A percentile compares a stretch with the other conserved stretches of the same genome.
These are phyloP conservation scores for Penicillium sp. DNA, from an alignment of 2,329 filamentous ascomycete genomes.

Conservation along the genomic window DNA sequence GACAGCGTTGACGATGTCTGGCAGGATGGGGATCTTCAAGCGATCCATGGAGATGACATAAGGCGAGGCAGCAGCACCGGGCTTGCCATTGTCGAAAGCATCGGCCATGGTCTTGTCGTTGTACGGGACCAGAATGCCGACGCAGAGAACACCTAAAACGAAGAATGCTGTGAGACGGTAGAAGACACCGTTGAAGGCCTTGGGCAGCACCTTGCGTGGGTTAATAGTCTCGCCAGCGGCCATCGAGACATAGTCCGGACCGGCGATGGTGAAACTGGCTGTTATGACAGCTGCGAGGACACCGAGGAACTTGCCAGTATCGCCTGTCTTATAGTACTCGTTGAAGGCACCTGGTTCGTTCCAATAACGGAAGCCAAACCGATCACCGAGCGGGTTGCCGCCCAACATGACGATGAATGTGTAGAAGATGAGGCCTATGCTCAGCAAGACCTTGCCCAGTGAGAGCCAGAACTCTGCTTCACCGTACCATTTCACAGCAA, in stretches of 20 bases:
- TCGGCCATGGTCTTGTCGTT: conserved; percentile 60
- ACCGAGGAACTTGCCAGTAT: conserved; percentile 69
- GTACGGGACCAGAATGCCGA: conserved; percentile 70
- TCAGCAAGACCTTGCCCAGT: conserved; percentile 68
- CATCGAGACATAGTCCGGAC: conserved; percentile 64
- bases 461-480: conserved; percentile 75
- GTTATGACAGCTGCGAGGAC: conserved; percentile 73
- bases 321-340: conserved; percentile 61
- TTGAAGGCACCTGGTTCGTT: conserved; percentile 66
- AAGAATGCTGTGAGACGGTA: conserved; percentile 75
- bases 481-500: conserved; percentile 72
- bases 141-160: conserved; percentile 67
- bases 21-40: conserved; percentile 60
- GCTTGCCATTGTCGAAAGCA: conserved; percentile 57
- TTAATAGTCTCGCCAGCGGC: conserved; percentile 69
- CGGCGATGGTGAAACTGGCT: conserved; percentile 65
- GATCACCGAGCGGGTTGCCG: conserved; percentile 69
- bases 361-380: conserved; percentile 72
- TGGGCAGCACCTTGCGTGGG: conserved; percentile 66
- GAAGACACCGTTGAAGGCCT: conserved; percentile 74
- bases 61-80: conserved; percentile 68
- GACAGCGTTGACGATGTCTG: conserved; percentile 71
- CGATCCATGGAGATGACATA: conserved; percentile 68
- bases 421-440: conserved; percentile 68
- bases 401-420: conserved; percentile 82